phyloP scores from a whole-genome alignment of 2,329 filamentous ascomycete genomes.

The Beauveria scarabaeidicola region DNA sequence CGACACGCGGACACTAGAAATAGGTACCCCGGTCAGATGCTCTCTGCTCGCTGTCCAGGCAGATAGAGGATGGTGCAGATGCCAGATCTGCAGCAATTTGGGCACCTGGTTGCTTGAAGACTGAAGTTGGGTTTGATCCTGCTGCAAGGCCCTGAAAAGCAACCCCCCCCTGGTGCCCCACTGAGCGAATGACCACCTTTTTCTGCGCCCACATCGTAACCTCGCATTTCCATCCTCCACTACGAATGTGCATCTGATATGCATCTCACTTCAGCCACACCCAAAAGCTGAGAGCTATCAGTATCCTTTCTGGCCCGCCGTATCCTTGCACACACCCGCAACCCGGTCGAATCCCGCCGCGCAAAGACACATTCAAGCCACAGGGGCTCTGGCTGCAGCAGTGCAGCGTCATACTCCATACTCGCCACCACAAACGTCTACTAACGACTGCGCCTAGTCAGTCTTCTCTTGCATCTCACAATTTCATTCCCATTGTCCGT shows the following conservation, averaged over 20 bases:
- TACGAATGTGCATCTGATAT: slow-evolving; percentile 1
- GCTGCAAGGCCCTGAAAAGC: background rate
- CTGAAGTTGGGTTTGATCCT: background rate
- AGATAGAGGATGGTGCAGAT: background rate
- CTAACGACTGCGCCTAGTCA: background rate
- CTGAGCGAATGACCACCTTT: background rate
- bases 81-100: background rate
- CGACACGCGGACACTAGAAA: too few species aligned
- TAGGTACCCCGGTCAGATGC: background rate
- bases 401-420: background rate
- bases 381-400: slow-evolving; percentile 4
- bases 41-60: background rate
- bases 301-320: background rate
- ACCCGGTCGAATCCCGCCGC: background rate
- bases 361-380: background rate
- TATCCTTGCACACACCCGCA: background rate
- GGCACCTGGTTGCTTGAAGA: too few species aligned
- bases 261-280: slow-evolving; percentile 7
- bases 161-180: background rate
- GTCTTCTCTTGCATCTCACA: background rate
- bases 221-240: background rate
- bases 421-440: background rate
- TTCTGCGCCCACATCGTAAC: background rate
- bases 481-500: background rate
- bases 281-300: background rate